Evolutionary conservation across 306 rosid species (phyloP).

Genomic region (Fagus crenata): DNA sequence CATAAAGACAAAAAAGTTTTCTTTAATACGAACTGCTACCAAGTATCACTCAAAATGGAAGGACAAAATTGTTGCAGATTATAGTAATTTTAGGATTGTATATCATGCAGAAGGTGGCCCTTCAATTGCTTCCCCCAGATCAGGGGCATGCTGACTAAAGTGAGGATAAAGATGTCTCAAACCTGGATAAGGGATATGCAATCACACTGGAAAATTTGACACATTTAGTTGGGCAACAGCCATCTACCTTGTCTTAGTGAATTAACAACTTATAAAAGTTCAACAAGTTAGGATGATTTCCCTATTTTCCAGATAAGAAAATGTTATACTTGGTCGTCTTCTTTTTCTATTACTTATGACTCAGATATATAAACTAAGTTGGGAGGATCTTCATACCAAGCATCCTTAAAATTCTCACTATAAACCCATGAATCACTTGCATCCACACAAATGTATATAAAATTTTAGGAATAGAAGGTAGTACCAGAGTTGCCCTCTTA

Average conservation of each 20-base stretch:
- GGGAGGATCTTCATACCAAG: background rate
- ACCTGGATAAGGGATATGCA: background rate
- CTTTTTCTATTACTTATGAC: background rate
- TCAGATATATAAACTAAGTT: background rate
- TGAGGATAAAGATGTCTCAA: background rate
- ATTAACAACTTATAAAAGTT: background rate
- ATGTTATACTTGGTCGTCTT: background rate
- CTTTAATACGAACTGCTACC: no score
- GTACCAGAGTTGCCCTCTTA: constrained; percentile 23
- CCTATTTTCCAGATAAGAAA: background rate
- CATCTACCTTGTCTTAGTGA: background rate
- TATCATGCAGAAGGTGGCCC: no score
- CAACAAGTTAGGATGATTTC: background rate
- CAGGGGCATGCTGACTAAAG: background rate
- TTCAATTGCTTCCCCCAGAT: no score
- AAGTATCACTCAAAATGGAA: no score
- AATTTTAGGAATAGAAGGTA: background rate
- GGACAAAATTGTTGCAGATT: no score
- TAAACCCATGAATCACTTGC: background rate
- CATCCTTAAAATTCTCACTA: background rate
- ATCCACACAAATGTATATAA: background rate
- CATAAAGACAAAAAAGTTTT: no score
- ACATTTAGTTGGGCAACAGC: no score
- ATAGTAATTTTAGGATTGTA: no score
- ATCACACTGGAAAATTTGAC: background rate